Percentiles rank a stretch among this genome's conserved stretches.
Evolutionary conservation across 495 filamentous ascomycete species (phyloP).

Genomic region (Penicillium odoratum): DNA sequence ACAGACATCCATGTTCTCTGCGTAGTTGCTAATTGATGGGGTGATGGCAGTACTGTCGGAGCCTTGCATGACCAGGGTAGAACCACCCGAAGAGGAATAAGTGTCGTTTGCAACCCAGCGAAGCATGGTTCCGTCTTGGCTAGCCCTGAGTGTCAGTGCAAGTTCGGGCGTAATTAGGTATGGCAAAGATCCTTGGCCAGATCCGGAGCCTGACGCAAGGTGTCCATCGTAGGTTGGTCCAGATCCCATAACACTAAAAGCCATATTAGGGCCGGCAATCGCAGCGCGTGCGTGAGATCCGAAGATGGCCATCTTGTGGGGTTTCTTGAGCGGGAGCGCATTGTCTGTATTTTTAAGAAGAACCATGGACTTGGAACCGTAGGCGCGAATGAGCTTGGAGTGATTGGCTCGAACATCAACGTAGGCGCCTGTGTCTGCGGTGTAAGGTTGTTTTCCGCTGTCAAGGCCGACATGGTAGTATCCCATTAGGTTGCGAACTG

Average conservation of each 20-base stretch:
- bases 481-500: slow-evolving; percentile 47
- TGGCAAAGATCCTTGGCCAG: slow-evolving; percentile 39
- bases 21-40: slow-evolving; percentile 25
- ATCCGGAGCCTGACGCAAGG: slow-evolving; percentile 20
- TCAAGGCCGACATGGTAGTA: slow-evolving; percentile 57
- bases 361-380: slow-evolving; percentile 55
- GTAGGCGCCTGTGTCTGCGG: slow-evolving; percentile 51
- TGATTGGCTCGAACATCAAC: slow-evolving; percentile 60
- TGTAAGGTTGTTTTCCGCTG: slow-evolving; percentile 60
- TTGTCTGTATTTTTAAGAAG: slow-evolving; percentile 60
- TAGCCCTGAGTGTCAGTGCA: slow-evolving; percentile 56
- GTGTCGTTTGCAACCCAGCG: slow-evolving; percentile 41
- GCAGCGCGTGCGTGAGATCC: slow-evolving; percentile 62
- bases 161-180: slow-evolving; percentile 57
- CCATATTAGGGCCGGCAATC: slow-evolving; percentile 61
- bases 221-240: slow-evolving; percentile 42
- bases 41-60: slow-evolving; percentile 14
- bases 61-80: slow-evolving; percentile 3
- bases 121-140: slow-evolving; percentile 49
- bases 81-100: neutral
- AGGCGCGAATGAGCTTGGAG: slow-evolving; percentile 49
- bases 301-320: slow-evolving; percentile 57
- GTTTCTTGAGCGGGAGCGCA: slow-evolving; percentile 53
- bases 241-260: slow-evolving; percentile 33
- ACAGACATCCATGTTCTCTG: slow-evolving; percentile 60